Base-by-base conservation (phyloP, 2,329 filamentous ascomycete genomes). In the Niveomyces coronatus region DNA sequence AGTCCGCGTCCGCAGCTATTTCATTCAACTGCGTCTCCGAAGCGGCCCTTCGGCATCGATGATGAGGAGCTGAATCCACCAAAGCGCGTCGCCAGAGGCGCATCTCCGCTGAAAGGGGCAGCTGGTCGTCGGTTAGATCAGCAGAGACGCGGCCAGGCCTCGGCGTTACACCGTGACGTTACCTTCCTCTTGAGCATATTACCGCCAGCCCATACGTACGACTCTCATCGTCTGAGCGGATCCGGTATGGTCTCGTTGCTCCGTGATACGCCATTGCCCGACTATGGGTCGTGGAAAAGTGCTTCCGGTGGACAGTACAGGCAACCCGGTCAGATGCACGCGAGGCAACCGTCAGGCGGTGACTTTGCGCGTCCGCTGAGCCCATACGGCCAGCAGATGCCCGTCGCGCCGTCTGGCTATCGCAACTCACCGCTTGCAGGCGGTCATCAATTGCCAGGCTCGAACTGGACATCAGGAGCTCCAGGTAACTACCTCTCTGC, bases 31-130 rank as follows among this genome's bases (percentile, higher is more conserved):
- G 68, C 72, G 39, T 78, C 74, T 3, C 74, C 74, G 2, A 79
- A 78, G 54, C 68, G 80, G 30, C 70, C 79, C 0, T 71, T 78
- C 27, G 74, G 71, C 3, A 47, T 57, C 9, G 84, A 88, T 42
- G 87, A 94, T 28, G 81, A 85, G 26, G 79, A 81, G 44, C 64
- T 71, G 26, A 77, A 77, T 47, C 81, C 84, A 15, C 85, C 87
- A 1, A 84, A 88, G 49, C 95, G 96, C 57, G 72, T 95, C 36
- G 75, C 81, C 34, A 79, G 93, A 31, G 88, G 82, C n/a, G 87
- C 85, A 40, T 96, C 89, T 5, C 91, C 93, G 0, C 70, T 96
- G 26, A 98, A 96, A 57, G 86, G 86, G 11, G 85, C 85, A 1
- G 86, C 89, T 26, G 85, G 86, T 18, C 80, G 88, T 40, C 80